Evolutionary conservation across 1,284 basidiomycete species (phyloP), one percentile per base, ranked within the genome.

Genomic region (Flammula alnicola): DNA sequence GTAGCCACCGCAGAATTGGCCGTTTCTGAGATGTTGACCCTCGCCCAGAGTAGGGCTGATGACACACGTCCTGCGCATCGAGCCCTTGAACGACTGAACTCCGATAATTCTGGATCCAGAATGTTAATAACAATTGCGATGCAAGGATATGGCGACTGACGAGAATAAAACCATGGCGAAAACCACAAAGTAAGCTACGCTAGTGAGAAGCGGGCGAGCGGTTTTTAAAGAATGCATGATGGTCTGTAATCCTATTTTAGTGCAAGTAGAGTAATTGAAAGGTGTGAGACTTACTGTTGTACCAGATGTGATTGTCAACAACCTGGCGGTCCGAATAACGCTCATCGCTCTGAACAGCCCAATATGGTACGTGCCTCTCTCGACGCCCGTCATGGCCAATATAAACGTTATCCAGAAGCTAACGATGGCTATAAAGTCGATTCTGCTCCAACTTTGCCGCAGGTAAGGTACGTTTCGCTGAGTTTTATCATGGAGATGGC

Each of bases 141-240:
- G 22, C 27, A 38, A 37, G 27, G 33, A 41, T 5, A 14, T 26
- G 6, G 3, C 14, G 26, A 75, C 86, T 62, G 54, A 88, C 86
- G 91, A 92, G 69, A 98, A 98, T 6, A 98, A 65, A 4, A 88
- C 73, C 73, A 94, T 90, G 0, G 94, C 94, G 62, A 98, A 98
- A 26, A 94, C 59, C 19, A 96, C 89, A 64, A 98, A 98, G 66
- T 92, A 92, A 1, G 92, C 81, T 5, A 98, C 95, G 56, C 88
- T 91, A 14, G 92, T 83, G 14, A 99, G 79, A 16, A 98, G 75
- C 1, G 95, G 95, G 12, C 88, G 83, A 0, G 96, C 95, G 0
- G 84, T 86, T 72, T 99, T 99, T 54, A 99, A 76, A 8, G 93
- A 95, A 51, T 87, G 88, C 76, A 98, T 86, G 63, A 99, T 98